Evolutionary conservation across 129 eudicot genomes (phyloP), one percentile per base, ranked within the genome.

Genomic region (Pulicaria dysenterica): DNA sequence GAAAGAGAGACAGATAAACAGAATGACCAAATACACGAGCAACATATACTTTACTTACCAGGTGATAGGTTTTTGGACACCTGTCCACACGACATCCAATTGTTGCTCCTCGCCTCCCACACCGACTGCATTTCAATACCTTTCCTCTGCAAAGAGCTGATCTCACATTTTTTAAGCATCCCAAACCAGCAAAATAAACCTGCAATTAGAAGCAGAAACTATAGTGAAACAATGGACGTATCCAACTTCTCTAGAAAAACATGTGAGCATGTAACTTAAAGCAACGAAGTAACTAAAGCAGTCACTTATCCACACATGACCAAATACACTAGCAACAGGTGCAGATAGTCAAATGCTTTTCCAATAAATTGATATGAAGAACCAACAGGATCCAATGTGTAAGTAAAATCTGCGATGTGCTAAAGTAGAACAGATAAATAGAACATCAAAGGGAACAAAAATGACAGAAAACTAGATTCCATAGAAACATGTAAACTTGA

Each of bases 131-230:
- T 76, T 94, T 94, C 79, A 94, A 80, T 39, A 82, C 86, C 72
- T 89, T 90, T 79, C 99, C 99, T 76, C 99, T 84, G 81, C 82
- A 90, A 77, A 94, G 99, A 38, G 99, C 99, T 53, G 97, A 96
- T 74, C 96, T 90, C 62, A 90, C 84, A 81, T 94, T 94, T 81
- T 94, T 94, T 81, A 94, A 83, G 92, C 97, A 83, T 64, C 97
- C 97, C 76, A 88, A 70, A 60, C 99, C 99, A 66, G 99, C 99
- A 90, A 94, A 94, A 80, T 94, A 94, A 82, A 94, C 97, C 99
- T 94, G 82, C 73, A 73, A 80, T 45, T 51, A 75, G 31, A 67
- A 83, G 56, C 67, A 31, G 45, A 69, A 12, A 69, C 57, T 39
- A 38, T 72, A 64, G 45, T 63, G 44, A 63, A 17, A 49, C 72